Conservation (phyloP, 2,329 filamentous ascomycete genomes). For the Capronia epimyces region DNA sequence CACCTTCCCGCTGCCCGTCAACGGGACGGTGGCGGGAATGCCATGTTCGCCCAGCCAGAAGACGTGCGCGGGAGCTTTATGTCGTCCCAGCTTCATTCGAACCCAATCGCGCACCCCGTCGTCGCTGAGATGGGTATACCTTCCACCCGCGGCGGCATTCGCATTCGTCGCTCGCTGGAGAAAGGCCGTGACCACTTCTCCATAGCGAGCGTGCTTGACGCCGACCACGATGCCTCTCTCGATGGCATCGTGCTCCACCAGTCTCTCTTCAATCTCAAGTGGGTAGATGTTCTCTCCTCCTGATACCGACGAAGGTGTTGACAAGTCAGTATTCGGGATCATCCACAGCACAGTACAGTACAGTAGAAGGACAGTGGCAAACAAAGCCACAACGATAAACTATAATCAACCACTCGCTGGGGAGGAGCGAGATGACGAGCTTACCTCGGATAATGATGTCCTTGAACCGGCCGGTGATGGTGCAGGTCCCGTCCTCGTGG, state of each 20-base stretch:
- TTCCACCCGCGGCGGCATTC: conserved; percentile 12
- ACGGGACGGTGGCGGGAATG: conserved; percentile 52
- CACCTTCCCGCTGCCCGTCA: conserved; percentile 69
- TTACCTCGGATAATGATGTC: conserved; percentile 69
- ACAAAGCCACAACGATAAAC: conserved; percentile 36
- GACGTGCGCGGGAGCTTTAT: conserved; percentile 66
- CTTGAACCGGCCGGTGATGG: conserved; percentile 70
- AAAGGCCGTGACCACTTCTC: conserved; percentile 67
- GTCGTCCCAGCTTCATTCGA: conserved; percentile 55
- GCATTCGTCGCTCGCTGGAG: conserved; percentile 33
- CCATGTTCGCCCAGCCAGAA: conserved; percentile 66
- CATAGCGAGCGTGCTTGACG: conserved; percentile 64
- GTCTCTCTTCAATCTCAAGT: conserved; percentile 67
- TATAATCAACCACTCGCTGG: too few species aligned
- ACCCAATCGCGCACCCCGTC: conserved; percentile 60
- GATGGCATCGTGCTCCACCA: conserved; percentile 60
- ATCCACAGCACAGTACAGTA: too few species aligned
- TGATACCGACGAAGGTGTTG: too few species aligned
- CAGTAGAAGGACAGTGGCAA: too few species aligned
- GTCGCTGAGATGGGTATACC: conserved; percentile 36
- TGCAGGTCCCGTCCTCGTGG: conserved; percentile 58
- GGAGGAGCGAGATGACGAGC: too few species aligned
- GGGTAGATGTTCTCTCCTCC: conserved; percentile 70
- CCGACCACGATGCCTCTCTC: conserved; percentile 64
- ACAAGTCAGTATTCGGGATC: too few species aligned